Base-by-base conservation (phyloP, 805 yeast species). In the Candida coleopterorum region DNA sequence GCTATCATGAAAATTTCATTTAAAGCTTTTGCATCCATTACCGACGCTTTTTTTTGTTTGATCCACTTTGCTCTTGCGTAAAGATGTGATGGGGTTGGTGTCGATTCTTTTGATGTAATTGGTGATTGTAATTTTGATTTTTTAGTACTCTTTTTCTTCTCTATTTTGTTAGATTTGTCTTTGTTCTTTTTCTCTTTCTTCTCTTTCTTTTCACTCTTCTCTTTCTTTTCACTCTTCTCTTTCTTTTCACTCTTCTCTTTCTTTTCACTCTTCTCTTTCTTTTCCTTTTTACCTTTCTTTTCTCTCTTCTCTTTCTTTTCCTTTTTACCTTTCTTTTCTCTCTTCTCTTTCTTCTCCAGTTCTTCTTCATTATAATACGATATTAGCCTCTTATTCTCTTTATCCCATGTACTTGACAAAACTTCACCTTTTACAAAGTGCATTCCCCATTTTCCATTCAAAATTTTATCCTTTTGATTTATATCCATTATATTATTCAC, bases 1-100 rank as follows among this genome's bases (percentile, higher is more conserved):
- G 82, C 68, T 32, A 88, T 76, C 97, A 90, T 90, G 55, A 90
- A 85, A 40, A 90, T 90, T 60, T 90, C 97, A 48, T 85, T 87
- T 43, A 90, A 70, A 10, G 96, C 88, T 56, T 86, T 80, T 2
- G 83, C 74, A 55, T 90, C 97, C 79, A 83, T 76, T 0, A 89
- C 87, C 1, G 97, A 90, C 9, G 95, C 93, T 50, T 93, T 74
- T 56, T 90, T 90, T 57, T 88, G 95, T 46, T 74, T 81, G 38
- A 90, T 89, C 81, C 87, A 89, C 57, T 77, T 81, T 16, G 94
- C 80, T 56, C 97, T 75, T 4, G 84, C 84, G 1, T 94, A 57
- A 15, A 64, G 48, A 38, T 71, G 53, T 1, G 64, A 56, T 2
- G 70, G 56, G 6, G 64, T 58, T 7, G 51, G 48, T 20, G 35